phyloP scores from a whole-genome alignment of 2,329 filamentous ascomycete species.

The Colletotrichum euphorbiae region DNA sequence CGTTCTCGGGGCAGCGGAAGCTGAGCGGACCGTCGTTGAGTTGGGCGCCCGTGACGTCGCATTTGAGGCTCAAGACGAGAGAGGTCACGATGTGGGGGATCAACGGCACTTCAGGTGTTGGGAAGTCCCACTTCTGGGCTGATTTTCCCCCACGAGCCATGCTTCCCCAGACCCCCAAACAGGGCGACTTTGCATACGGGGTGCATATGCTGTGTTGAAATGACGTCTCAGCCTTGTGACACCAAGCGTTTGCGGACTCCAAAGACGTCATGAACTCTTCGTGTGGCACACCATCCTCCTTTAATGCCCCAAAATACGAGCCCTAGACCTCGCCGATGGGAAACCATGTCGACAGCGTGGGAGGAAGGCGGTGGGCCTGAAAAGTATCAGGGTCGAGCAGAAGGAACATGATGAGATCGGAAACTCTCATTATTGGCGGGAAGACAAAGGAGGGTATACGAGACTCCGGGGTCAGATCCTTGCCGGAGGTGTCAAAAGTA shows the following conservation, averaged over 20 bases:
- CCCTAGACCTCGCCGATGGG: slow-evolving; percentile 10
- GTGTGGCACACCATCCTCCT: background rate
- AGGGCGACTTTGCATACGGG: slow-evolving; percentile 40
- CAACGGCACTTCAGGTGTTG: slow-evolving; percentile 33
- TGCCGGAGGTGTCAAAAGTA: slow-evolving; percentile 21
- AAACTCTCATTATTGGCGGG: slow-evolving; percentile 27
- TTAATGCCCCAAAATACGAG: background rate
- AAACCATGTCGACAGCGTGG: slow-evolving; percentile 2
- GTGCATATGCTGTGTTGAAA: slow-evolving; percentile 41
- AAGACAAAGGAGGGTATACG: slow-evolving; percentile 8
- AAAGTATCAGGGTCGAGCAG: slow-evolving; percentile 6
- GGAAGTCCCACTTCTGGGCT: slow-evolving; percentile 36
- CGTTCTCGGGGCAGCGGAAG: background rate
- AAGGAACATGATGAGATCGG: slow-evolving; percentile 7
- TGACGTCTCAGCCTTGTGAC: slow-evolving; percentile 46
- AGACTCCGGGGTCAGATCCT: slow-evolving; percentile 18
- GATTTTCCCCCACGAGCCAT: slow-evolving; percentile 34
- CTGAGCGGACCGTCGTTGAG: background rate
- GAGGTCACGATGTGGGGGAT: slow-evolving; percentile 38
- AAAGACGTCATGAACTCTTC: slow-evolving; percentile 26
- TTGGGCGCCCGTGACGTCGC: slow-evolving; percentile 7
- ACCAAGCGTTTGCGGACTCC: slow-evolving; percentile 31
- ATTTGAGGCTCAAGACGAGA: slow-evolving; percentile 36
- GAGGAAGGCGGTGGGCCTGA: slow-evolving; percentile 13
- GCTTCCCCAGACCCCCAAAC: slow-evolving; percentile 38